Evolutionary conservation across 768 basidiomycete species (phyloP), one percentile per base, ranked within the genome.

Genomic region (Punctularia strigosozonata): DNA sequence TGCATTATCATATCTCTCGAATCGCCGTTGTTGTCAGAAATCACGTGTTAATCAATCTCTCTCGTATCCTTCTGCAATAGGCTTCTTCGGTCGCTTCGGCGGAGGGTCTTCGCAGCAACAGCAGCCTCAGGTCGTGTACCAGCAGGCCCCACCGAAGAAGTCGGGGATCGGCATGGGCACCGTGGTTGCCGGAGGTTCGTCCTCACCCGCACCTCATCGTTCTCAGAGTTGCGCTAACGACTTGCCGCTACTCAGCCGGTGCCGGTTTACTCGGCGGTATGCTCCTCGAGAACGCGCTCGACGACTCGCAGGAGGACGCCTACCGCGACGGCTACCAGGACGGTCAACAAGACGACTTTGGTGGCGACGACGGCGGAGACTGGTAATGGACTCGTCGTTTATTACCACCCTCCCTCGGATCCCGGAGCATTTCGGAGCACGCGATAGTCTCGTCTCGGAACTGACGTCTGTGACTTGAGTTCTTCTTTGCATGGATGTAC

Each of bases 221-320:
- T 43, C 24, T 18, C 25, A 21, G 39, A 14, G 38, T 17, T 33
- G 43, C 5, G 19, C 26, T 40, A 36, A 38, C 38, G 30, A 25
- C 31, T 36, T 19, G 33, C 20, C 22, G 12, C 22, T 14, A 36
- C 36, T 39, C 43, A 70, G 79, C 67, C 46, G 80, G 71, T 49
- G 80, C 64, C 13, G 82, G 77, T 42, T 52, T 82, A n/a, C 51
- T 79, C n/a, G 80, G 73, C 26, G 82, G 81, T 42, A 59, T 61
- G 3, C 53, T 83, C 31, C 49, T 82, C 26, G 75, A 75, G 32
- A 54, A 57, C 42, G 58, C 66, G 34, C 36, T 67, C 23, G 61
- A 63, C 0, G 13, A 30, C 14, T 58, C 54, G 26, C 52, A 55
- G 31, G 45, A 60, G 5, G 19, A 50, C 2, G 63, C 53, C 0